Evolutionary conservation across 306 rosid species (phyloP), one percentile per base, ranked within the genome.

Genomic region (Cicer judaicum): DNA sequence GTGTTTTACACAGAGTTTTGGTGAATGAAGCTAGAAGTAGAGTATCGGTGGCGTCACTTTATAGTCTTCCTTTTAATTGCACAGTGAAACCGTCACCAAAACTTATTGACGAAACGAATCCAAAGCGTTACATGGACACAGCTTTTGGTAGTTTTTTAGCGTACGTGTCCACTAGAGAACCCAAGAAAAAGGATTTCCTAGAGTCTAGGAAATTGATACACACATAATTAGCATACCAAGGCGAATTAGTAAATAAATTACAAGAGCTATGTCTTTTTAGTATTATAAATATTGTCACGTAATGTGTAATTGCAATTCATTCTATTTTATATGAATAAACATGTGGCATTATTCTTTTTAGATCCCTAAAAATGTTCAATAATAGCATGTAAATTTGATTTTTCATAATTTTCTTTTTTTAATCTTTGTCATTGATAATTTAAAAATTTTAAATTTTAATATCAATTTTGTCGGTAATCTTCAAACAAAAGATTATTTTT

Each of bases 1-100:
- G 98, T 21, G 96, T 91, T 2, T 71, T 93, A 6, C 98, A 93
- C 0, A 91, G 98, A 72, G 98, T 87, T 8, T 5, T 88, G 19
- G 98, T 93, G 82, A 93, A 91, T 47, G 82, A 90, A 13, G 72
- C 1, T n/a, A 87, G 70, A 73, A 72, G 76, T 7, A 76, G 98
- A 34, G 81, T 83, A 8, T 91, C 98, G 5, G 87, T 93, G 64
- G 98, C 97, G 47, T 85, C 97, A 8, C 54, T 93, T 50, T 97
- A 91, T 44, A 83, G 89, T 18, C 90, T 93, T 53, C 87, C 97
- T 0, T 85, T 80, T 65, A 60, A 67, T 9, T 78, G 72, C 15
- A 56, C 46, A 0, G 89, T 89, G 48, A 80, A 70, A 67, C 91
- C 96, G 44, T 89, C 86, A 12, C 82, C 84, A 4, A 88, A 81